These are phyloP conservation scores for Populus hybrid DNA, from an alignment of 441 rosid genomes.

Conservation along the genomic window DNA sequence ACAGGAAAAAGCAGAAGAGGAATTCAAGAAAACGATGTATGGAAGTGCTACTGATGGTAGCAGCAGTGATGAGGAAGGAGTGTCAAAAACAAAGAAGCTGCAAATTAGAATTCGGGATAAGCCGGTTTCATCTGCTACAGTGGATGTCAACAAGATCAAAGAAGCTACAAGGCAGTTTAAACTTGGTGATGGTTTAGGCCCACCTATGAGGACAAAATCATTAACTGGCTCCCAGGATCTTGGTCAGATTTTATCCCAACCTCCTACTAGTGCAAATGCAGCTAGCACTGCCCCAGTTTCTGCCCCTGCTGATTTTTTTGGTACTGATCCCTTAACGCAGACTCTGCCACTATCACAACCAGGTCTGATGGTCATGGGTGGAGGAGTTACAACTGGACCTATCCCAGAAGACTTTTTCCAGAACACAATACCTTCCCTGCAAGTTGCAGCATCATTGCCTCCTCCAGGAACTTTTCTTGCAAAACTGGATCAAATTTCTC, in stretches of 20 bases:
- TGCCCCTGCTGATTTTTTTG: conserved; percentile 66
- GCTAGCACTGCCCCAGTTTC: conserved; percentile 42
- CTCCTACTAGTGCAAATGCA: conserved; percentile 19
- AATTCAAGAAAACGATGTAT: conserved; percentile 91
- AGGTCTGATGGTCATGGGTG: conserved; percentile 40
- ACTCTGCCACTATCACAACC: conserved; percentile 26
- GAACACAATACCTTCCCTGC: conserved; percentile 82
- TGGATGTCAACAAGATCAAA: conserved; percentile 90
- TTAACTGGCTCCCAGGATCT: conserved; percentile 60
- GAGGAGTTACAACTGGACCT: conserved; percentile 53
- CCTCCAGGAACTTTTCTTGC: conserved; percentile 88
- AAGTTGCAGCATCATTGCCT: conserved; percentile 77
- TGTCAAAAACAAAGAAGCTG: conserved; percentile 58
- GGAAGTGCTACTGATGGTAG: conserved; percentile 72
- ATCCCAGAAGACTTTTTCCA: conserved; percentile 98
- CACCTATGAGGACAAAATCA: conserved; percentile 68
- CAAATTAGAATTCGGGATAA: conserved; percentile 92
- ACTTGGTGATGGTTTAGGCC: conserved; percentile 83
- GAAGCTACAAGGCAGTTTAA: conserved; percentile 86
- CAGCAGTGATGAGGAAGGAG: conserved; percentile 96
- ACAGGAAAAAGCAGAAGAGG: conserved; percentile 97
- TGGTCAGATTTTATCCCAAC: conserved; percentile 32
- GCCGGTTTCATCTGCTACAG: conserved; percentile 65
- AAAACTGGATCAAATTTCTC: conserved; percentile 64
- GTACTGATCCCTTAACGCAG: conserved; percentile 50